These are phyloP conservation scores for Amanita polypyramis DNA, from an alignment of 768 basidiomycete species.

Conservation along the genomic window DNA sequence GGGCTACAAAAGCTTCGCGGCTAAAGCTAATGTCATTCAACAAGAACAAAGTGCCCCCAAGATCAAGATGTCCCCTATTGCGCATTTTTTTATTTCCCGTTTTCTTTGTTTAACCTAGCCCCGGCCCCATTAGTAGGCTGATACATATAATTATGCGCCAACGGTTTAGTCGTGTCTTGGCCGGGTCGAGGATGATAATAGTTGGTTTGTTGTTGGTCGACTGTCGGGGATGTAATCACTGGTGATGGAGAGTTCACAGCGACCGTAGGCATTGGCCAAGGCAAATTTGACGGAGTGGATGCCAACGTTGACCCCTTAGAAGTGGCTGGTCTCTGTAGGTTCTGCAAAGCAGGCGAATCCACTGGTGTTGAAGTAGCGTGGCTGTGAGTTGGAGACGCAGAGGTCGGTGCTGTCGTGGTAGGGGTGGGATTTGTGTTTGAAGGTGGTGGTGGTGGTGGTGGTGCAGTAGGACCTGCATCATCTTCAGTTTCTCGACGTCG, in stretches of 20 bases:
- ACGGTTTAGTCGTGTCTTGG: constrained; percentile 10
- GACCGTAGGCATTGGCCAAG: constrained; percentile 69
- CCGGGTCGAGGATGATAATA: constrained; percentile 45
- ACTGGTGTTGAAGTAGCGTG: constrained; percentile 33
- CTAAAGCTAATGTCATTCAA: not conserved
- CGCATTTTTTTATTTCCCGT: constrained; percentile 18
- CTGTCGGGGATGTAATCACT: constrained; percentile 31
- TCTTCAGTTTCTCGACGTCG: constrained; percentile 29
- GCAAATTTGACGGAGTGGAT: constrained; percentile 24
- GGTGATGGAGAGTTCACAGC: constrained; percentile 50
- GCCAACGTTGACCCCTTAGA: constrained; percentile 19
- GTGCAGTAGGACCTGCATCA: constrained; percentile 19
- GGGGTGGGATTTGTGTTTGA: constrained; percentile 16
- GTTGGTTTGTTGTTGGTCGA: constrained; percentile 34
- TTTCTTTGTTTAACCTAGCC: constrained; percentile 20
- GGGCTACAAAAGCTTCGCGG: not conserved
- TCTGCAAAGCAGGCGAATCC: constrained; percentile 43
- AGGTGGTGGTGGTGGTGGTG: constrained; percentile 22
- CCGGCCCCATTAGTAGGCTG: constrained; percentile 31
- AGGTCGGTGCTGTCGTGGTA: constrained; percentile 11
- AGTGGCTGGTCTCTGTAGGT: constrained; percentile 27
- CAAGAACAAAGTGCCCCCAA: constrained; percentile 4
- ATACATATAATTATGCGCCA: constrained; percentile 35
- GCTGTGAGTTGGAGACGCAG: constrained; percentile 26
- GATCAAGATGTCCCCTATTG: constrained; percentile 1